Base-by-base conservation (phyloP, 805 yeast species). In the Metschnikowia gelsemii region DNA sequence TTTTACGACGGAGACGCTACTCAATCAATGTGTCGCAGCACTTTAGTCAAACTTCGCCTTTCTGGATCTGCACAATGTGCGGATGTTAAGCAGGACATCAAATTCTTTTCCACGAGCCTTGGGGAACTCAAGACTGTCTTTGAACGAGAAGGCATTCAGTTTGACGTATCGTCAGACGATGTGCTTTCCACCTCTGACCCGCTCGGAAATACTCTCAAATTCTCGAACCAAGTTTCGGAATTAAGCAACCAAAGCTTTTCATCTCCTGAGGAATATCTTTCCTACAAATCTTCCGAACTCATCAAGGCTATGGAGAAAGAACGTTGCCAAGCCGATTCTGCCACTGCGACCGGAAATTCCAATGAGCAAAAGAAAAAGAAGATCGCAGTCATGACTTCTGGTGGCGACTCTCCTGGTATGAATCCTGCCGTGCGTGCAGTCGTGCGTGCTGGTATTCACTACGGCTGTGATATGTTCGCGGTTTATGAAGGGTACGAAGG, bases 321-420 rank as follows among this genome's bases (percentile, higher is more conserved):
- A 9, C 18, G 17, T 12, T 29, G 38, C 13, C 18, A 39, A 13
- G 21, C 28, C 4, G 30, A 29, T 9, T 20, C 31, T 11, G 7
- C 35, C 24, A 21, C 14, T 20, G 27, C 8, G 6, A 12, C 34
- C 13, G 27, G 21, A 39, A 45, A 14, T 13, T 19, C 14, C n/a
- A 27, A 35, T 13, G 39, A 18, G 24, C 32, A 8, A 20, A 39
- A 30, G 41, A 46, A 34, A 38, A 48, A 43, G 42, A 49, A 80
- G 52, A 87, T 93, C 50, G 99, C 95, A 4, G 93, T 93, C 37
- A 89, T 93, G 91, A 93, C 98, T 5, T 87, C 96, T 1, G 99
- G 99, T 55, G 99, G 99, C 66, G 99, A 93, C 62, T 86, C 98
- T 39, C 99, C 95, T 22, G 99, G 99, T 57, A 93, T 93, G 99